Conservation (phyloP, 306 rosid genomes). For the Cicer chorassanicum region DNA sequence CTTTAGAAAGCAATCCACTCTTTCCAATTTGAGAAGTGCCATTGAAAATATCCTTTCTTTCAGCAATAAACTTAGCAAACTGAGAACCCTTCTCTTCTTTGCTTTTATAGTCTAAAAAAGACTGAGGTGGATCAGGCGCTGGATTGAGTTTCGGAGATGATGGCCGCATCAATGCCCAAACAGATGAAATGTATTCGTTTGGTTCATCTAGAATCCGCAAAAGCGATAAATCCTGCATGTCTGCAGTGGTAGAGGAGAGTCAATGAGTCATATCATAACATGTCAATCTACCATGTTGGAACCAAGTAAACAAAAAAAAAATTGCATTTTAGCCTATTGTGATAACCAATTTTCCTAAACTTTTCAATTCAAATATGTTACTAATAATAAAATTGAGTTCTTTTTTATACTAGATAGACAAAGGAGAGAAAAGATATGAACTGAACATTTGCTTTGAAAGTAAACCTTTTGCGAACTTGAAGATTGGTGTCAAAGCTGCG, state of each 20-base stretch:
- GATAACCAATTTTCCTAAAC: conserved; percentile 14
- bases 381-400: background rate
- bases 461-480: conserved; percentile 72
- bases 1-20: conserved; percentile 49
- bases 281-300: conserved; percentile 29
- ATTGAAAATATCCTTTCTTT: conserved; percentile 60
- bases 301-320: conserved; percentile 5
- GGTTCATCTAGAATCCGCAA: conserved; percentile 71
- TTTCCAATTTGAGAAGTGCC: conserved; percentile 51
- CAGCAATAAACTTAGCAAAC: conserved; percentile 81
- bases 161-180: conserved; percentile 89
- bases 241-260: conserved; percentile 53
- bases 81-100: conserved; percentile 73
- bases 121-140: conserved; percentile 50
- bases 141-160: conserved; percentile 64
- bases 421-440: background rate
- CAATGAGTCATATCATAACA: conserved; percentile 37
- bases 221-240: conserved; percentile 66
- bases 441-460: conserved; percentile 27
- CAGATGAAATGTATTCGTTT: conserved; percentile 65
- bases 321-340: background rate
- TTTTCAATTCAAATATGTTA: conserved; percentile 12
- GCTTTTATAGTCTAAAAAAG: conserved; percentile 48
- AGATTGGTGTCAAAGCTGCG: conserved; percentile 75
- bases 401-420: background rate